Percentiles rank a stretch among this genome's conserved stretches.
These are phyloP conservation scores for Salix caprea DNA, from an alignment of 345 rosid genomes.

Conservation along the genomic window DNA sequence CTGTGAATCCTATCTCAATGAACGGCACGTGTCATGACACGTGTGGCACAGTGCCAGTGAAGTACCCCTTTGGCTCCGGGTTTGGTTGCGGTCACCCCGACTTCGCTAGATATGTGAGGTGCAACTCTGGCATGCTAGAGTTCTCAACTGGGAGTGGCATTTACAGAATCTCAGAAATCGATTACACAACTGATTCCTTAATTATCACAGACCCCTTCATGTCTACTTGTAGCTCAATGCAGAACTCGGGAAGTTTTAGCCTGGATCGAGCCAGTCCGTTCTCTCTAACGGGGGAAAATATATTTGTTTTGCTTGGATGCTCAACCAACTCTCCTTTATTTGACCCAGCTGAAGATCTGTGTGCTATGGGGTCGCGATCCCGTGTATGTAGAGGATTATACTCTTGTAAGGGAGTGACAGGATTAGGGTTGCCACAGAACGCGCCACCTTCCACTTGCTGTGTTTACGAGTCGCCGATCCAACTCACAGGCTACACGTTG, in stretches of 20 bases:
- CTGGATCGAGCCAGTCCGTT: slow-evolving; percentile 53
- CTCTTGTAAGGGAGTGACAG: slow-evolving; percentile 58
- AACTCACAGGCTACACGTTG: slow-evolving; percentile 44
- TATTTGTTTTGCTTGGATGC: slow-evolving; percentile 60
- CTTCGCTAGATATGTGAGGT: slow-evolving; percentile 46
- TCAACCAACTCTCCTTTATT: slow-evolving; percentile 59
- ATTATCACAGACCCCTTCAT: slow-evolving; percentile 49
- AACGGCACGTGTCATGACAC: slow-evolving; percentile 36
- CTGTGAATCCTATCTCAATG: slow-evolving; percentile 22
- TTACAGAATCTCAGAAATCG: slow-evolving; percentile 47
- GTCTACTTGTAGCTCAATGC: slow-evolving; percentile 66
- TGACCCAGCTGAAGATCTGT: slow-evolving; percentile 48
- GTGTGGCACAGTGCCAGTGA: slow-evolving; percentile 48
- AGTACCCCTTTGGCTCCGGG: slow-evolving; percentile 49
- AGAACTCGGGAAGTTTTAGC: slow-evolving; percentile 60
- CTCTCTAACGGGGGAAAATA: slow-evolving; percentile 38
- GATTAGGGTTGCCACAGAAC: slow-evolving; percentile 52
- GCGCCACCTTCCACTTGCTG: slow-evolving; percentile 55
- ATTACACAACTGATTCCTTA: slow-evolving; percentile 39
- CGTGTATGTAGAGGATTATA: slow-evolving; percentile 59
- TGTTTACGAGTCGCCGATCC: slow-evolving; percentile 50
- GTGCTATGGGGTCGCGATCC: slow-evolving; percentile 50
- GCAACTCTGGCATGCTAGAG: slow-evolving; percentile 43
- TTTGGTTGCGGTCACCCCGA: slow-evolving; percentile 57
- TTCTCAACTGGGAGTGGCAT: slow-evolving; percentile 51